phyloP scores from a whole-genome alignment of 2,329 filamentous ascomycete species.

The Escovopsis sp. region DNA sequence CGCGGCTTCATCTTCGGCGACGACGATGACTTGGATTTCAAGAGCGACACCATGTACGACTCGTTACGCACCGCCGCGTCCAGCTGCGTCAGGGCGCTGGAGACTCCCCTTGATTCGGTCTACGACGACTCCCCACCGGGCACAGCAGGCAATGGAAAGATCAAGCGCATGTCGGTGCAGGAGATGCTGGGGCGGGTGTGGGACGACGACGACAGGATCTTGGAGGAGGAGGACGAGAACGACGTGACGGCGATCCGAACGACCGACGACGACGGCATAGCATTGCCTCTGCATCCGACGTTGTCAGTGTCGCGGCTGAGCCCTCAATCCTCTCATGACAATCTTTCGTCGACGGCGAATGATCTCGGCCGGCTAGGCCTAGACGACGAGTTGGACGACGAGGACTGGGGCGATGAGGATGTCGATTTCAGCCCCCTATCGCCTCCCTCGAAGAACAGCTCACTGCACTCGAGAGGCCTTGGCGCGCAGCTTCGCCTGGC shows the following conservation, averaged over 20 bases:
- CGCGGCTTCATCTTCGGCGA: constrained; percentile 52
- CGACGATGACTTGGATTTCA: constrained; percentile 64
- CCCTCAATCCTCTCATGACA: constrained; percentile 15
- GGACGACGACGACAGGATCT: constrained; percentile 40
- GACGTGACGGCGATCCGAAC: constrained; percentile 34
- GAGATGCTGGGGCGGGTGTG: constrained; percentile 40
- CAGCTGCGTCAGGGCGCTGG: constrained; percentile 46
- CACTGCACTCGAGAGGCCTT: constrained; percentile 35
- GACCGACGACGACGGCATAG: constrained; percentile 15
- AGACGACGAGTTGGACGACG: constrained; percentile 47
- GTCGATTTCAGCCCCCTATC: constrained; percentile 41
- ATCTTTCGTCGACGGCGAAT: constrained; percentile 19
- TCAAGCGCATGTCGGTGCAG: constrained; percentile 42
- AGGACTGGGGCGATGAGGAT: constrained; percentile 45
- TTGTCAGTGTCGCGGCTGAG: constrained; percentile 13
- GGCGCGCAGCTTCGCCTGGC: constrained; percentile 39
- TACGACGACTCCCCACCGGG: constrained; percentile 64
- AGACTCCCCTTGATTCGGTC: constrained; percentile 62
- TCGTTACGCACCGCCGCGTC: constrained; percentile 59
- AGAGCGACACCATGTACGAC: constrained; percentile 64
- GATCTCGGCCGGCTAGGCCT: constrained; percentile 38
- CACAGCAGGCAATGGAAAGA: constrained; percentile 35
- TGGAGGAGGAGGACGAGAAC: constrained; percentile 49
- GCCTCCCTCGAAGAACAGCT: constrained; percentile 34
- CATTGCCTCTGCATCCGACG: constrained; percentile 3